phyloP scores from a whole-genome alignment of 1,284 basidiomycete genomes.

The Neolentinus lepideus region DNA sequence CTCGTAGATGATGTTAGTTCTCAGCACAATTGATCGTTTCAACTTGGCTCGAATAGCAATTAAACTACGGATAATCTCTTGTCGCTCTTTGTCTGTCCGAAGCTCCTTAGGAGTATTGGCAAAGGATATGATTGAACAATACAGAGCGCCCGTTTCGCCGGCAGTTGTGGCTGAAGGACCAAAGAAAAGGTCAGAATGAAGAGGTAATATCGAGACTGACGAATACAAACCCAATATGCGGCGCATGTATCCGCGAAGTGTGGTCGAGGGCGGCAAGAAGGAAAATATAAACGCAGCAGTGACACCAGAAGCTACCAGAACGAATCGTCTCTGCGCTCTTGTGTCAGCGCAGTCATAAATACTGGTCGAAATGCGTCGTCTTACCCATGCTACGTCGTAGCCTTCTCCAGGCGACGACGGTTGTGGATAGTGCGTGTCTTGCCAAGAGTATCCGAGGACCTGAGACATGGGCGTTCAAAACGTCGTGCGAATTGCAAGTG shows the following conservation, averaged over 20 bases:
- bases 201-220: not conserved
- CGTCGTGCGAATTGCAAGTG: not conserved
- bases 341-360: not conserved
- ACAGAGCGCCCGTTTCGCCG: constrained; percentile 53
- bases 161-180: constrained; percentile 50
- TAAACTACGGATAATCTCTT: constrained; percentile 48
- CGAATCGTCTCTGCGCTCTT: constrained; percentile 43
- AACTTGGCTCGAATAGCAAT: constrained; percentile 62
- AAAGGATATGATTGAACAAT: constrained; percentile 63
- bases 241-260: constrained; percentile 63
- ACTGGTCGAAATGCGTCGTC: constrained; percentile 8
- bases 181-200: not conserved
- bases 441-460: constrained; percentile 21
- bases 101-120: constrained; percentile 39
- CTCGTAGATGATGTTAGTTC: constrained; percentile 60
- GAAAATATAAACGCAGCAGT: constrained; percentile 60
- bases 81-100: constrained; percentile 23
- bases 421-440: constrained; percentile 40
- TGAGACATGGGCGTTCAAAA: not conserved
- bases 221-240: constrained; percentile 21
- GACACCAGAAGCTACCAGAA: constrained; percentile 56
- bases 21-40: constrained; percentile 45
- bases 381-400: constrained; percentile 58
- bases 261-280: constrained; percentile 63
- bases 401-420: constrained; percentile 50